Percentiles rank a stretch among this genome's conserved stretches.
phyloP scores from a whole-genome alignment of 2,329 filamentous ascomycete species.

The Arthrobotrys iridis region DNA sequence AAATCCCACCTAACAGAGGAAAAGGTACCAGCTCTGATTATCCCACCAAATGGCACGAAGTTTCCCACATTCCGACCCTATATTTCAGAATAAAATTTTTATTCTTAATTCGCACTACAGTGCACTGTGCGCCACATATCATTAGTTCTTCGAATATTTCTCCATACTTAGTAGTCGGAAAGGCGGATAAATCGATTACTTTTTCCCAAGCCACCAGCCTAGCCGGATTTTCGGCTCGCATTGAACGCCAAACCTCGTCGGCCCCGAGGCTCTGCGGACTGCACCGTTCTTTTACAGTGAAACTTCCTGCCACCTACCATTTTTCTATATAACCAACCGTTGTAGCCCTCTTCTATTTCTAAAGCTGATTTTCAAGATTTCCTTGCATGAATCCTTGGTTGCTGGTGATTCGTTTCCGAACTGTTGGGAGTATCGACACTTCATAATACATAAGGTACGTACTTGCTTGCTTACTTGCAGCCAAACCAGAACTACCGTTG shows the following conservation, averaged over 20 bases:
- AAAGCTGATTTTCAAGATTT: not conserved
- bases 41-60: not conserved
- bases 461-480: not conserved
- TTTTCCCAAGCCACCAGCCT: constrained; percentile 3
- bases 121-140: not conserved
- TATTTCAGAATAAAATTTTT: not conserved
- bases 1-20: not conserved
- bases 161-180: constrained; percentile 9
- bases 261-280: constrained; percentile 30
- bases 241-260: not conserved
- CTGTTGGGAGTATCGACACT: not conserved
- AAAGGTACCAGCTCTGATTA: not conserved
- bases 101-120: not conserved
- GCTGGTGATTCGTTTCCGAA: not conserved
- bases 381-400: not conserved
- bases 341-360: not conserved
- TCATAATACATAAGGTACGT: constrained; percentile 20
- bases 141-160: constrained; percentile 1
- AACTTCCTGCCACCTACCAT: not conserved
- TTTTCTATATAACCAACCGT: constrained; percentile 2
- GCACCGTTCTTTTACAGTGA: not conserved
- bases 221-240: constrained; percentile 19
- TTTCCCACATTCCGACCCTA: not conserved
- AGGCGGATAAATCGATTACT: not conserved
- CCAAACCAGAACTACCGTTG: not conserved